Conservation (phyloP, 2,329 filamentous ascomycete species). For the Colletotrichum eremochloae region DNA sequence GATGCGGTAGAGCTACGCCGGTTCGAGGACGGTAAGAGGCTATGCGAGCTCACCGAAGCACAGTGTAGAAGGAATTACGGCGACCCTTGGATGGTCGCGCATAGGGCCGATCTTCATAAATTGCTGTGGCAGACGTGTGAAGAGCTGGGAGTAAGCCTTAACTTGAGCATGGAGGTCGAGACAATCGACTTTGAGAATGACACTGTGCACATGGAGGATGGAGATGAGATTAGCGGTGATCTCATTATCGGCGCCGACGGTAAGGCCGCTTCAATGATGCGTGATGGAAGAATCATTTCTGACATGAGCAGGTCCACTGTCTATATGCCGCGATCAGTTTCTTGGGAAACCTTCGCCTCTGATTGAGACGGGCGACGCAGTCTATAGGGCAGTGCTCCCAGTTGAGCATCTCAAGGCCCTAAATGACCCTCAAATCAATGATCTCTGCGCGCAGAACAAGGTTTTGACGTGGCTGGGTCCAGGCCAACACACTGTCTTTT, state of each 20-base stretch:
- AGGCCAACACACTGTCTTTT: conserved; percentile 6
- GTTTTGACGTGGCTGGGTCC: conserved; percentile 29
- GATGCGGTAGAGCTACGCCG: conserved; percentile 26
- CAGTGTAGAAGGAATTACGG: conserved; percentile 15
- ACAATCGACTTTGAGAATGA: conserved; percentile 21
- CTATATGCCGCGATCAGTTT: conserved; percentile 28
- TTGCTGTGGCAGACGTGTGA: conserved; percentile 22
- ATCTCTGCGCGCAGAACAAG: conserved; percentile 22
- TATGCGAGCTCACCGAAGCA: conserved; percentile 6
- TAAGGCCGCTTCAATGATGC: background rate
- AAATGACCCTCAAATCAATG: conserved; percentile 1
- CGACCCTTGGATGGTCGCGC: conserved; percentile 28
- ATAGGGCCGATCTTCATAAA: conserved; percentile 31
- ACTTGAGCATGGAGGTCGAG: conserved; percentile 32
- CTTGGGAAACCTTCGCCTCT: conserved; percentile 11
- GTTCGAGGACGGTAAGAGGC: conserved; percentile 16
- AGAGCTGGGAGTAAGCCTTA: conserved; percentile 20
- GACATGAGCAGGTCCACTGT: conserved; percentile 18
- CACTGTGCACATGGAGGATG: conserved; percentile 26
- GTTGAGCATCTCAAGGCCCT: conserved; percentile 22
- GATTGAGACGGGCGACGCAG: conserved; percentile 21
- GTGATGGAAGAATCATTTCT: background rate
- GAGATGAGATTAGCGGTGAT: conserved; percentile 33
- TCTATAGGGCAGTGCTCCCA: conserved; percentile 10
- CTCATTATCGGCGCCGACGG: conserved; percentile 33